Evolutionary conservation across 2,329 filamentous ascomycete species (phyloP), one percentile per base, ranked within the genome.

Genomic region (Epichloe aotearoae): DNA sequence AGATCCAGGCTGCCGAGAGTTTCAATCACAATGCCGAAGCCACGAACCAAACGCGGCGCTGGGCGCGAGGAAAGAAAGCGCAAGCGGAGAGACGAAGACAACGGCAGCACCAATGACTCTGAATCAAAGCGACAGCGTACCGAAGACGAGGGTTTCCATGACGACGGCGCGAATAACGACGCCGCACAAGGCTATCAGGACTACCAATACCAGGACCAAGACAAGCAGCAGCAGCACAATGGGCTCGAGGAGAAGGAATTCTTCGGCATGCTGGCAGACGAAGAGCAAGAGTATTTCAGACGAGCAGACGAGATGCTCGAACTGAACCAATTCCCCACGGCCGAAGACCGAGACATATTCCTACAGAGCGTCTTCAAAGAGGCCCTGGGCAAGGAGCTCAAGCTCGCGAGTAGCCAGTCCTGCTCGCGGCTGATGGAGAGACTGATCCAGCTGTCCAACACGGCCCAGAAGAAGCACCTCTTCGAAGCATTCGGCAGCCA

Each of bases 251-350:
- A 88, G 53, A 79, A 74, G 58, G 82, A 87, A 51, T 98, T 95
- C 72, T 97, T 94, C 61, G 93, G 93, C 56, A 83, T 96, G 74
- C 82, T 98, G 26, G 86, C 88, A 60, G 84, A 94, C 50, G 81
- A 94, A 57, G 93, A 98, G 72, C 88, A 95, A 64, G 90, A 96
- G 66, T 96, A 96, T 67, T 98, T 97, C 68, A 84, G 87, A 57
- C 82, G 82, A 46, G 89, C 90, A 50, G 90, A 94, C 71, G 86
- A 94, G 65, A 76, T 94, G 69, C 82, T 98, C 53, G 90, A 95
- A 66, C 69, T 88, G 58, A 93, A 97, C 69, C 82, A 91, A 64
- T 97, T 97, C 64, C 80, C 79, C 40, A 82, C 83, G 39, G 66
- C 80, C 49, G 88, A 95, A 58, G 85, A 89, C 58, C 77, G 83